A percentile compares a stretch with the other conserved stretches of the same genome.
Evolutionary conservation across 805 yeast genomes (phyloP).

Genomic region (Wickerhamiella allomyrinae): DNA sequence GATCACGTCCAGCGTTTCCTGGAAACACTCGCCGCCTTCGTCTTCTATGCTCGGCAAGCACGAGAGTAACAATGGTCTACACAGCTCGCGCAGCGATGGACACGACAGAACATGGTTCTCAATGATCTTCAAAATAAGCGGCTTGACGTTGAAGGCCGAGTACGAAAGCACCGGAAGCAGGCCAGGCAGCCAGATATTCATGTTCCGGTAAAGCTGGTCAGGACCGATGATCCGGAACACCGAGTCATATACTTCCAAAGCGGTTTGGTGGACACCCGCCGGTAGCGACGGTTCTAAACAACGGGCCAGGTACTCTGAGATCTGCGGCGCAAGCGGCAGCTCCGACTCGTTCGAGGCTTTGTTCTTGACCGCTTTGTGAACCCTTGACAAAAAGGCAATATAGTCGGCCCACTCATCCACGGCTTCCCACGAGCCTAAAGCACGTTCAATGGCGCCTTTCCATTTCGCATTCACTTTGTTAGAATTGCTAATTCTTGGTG

Average conservation of each 20-base stretch:
- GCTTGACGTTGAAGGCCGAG: constrained; percentile 80
- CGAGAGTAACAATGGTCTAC: constrained; percentile 59
- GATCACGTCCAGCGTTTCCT: constrained; percentile 42
- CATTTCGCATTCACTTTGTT: constrained; percentile 17
- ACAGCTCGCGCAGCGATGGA: constrained; percentile 40
- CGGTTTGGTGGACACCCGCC: constrained; percentile 88
- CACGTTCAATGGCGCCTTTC: constrained; percentile 44
- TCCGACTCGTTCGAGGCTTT: constrained; percentile 23
- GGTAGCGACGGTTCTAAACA: constrained; percentile 76
- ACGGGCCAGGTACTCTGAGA: constrained; percentile 58
- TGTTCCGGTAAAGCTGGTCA: constrained; percentile 38
- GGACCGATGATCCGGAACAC: constrained; percentile 52
- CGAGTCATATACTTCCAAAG: constrained; percentile 59
- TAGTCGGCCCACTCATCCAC: constrained; percentile 98
- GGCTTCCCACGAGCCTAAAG: constrained; percentile 59
- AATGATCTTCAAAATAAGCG: constrained; percentile 52
- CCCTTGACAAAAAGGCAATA: constrained; percentile 70
- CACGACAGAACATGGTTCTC: constrained; percentile 39
- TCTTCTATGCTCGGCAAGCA: constrained; percentile 85
- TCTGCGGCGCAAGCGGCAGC: constrained; percentile 52
- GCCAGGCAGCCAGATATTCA: constrained; percentile 84
- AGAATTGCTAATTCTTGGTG: neutral
- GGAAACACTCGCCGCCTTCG: constrained; percentile 72
- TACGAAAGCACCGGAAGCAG: constrained; percentile 76
- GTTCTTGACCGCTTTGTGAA: constrained; percentile 54